A percentile compares a stretch with the other conserved stretches of the same genome.
phyloP scores from a whole-genome alignment of 129 eudicot genomes.

The Smallanthus sonchifolius region DNA sequence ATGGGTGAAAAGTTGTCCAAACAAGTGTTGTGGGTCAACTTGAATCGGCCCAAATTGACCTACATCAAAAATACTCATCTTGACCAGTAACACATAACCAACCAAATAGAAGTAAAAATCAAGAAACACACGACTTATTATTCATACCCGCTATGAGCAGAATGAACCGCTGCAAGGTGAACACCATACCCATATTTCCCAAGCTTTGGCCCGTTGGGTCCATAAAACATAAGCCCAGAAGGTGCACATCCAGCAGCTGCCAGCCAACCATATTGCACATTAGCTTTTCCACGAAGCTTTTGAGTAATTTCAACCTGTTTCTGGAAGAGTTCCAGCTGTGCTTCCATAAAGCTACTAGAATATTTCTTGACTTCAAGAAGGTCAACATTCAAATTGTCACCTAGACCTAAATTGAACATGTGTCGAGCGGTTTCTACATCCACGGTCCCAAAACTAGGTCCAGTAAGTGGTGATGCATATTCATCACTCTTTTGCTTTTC shows the following conservation, averaged over 20 bases:
- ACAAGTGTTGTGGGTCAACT: background rate
- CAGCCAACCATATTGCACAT: conserved; percentile 79
- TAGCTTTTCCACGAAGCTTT: conserved; percentile 73
- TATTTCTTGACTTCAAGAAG: conserved; percentile 40
- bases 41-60: background rate
- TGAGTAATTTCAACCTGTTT: conserved; percentile 74
- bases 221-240: conserved; percentile 47
- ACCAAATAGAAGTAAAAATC: background rate
- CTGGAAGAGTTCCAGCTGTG: conserved; percentile 56
- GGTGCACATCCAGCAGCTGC: conserved; percentile 43
- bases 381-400: conserved; percentile 24
- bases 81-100: background rate
- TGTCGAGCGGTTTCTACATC: conserved; percentile 38
- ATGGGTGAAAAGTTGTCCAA: background rate
- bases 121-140: background rate
- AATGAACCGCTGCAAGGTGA: conserved; percentile 67
- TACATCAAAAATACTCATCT: background rate
- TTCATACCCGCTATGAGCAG: conserved; percentile 58
- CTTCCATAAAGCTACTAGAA: conserved; percentile 37
- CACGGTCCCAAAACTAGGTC: conserved; percentile 13
- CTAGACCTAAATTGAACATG: conserved; percentile 40
- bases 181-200: conserved; percentile 57
- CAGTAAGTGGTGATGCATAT: conserved; percentile 24
- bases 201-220: conserved; percentile 48
- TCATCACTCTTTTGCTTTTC: conserved; percentile 33